Percentiles rank a stretch among this genome's conserved stretches.
Evolutionary conservation across 2,329 filamentous ascomycete species (phyloP).

Genomic region (Colletotrichum eremochloae): DNA sequence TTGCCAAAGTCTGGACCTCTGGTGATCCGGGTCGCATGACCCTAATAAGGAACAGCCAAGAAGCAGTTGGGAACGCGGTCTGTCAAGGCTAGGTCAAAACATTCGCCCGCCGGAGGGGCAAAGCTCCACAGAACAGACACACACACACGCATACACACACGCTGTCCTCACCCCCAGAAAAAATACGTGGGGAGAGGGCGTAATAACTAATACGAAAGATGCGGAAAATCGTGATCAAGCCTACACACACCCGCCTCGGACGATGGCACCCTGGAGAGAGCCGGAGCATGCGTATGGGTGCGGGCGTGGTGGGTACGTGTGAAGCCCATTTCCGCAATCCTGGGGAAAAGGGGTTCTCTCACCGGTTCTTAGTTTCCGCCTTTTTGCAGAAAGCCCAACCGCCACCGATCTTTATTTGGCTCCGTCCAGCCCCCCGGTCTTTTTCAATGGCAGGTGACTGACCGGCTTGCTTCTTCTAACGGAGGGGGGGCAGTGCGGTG

Average conservation of each 20-base stretch:
- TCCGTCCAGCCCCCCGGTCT: neutral
- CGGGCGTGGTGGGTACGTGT: constrained; percentile 12
- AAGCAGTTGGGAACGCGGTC: constrained; percentile 5
- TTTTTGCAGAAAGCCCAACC: constrained; percentile 14
- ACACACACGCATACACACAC: neutral
- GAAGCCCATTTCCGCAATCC: constrained; percentile 21
- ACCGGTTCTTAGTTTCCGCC: neutral
- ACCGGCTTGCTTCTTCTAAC: neutral
- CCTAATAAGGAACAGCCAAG: constrained; percentile 5
- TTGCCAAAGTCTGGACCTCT: constrained; percentile 16
- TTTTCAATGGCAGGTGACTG: constrained; percentile 1
- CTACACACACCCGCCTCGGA: constrained; percentile 2
- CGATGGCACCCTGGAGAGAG: constrained; percentile 1
- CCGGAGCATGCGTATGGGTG: constrained; percentile 7
- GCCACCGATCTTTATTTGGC: neutral
- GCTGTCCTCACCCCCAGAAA: neutral
- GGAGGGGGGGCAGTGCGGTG: neutral
- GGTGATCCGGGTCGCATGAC: constrained; percentile 8
- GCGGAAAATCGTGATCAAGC: constrained; percentile 11
- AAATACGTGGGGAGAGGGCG: constrained; percentile 18
- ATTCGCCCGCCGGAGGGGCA: neutral
- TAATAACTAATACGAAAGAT: constrained; percentile 23
- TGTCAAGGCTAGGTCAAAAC: neutral
- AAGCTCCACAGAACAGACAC: constrained; percentile 8
- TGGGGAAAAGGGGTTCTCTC: constrained; percentile 8